A percentile compares a stretch with the other conserved stretches of the same genome.
These are phyloP conservation scores for Colletotrichum navitas DNA, from an alignment of 2,329 filamentous ascomycete genomes.

Conservation along the genomic window DNA sequence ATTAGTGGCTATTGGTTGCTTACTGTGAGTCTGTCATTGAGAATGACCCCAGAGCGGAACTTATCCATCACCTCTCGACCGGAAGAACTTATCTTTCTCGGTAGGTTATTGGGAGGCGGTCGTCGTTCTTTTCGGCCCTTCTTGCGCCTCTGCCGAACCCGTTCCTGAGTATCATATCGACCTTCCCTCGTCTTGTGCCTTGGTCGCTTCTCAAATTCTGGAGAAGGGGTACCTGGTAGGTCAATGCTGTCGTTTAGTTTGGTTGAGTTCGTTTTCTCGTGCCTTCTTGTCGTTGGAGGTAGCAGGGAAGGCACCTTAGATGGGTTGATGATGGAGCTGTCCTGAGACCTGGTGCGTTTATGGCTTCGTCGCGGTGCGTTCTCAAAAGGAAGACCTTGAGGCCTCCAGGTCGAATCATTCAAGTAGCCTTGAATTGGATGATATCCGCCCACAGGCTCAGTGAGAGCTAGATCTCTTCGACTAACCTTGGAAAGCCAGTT, in stretches of 20 bases:
- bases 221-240: background rate
- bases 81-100: constrained; percentile 48
- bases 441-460: background rate
- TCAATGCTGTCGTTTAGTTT: background rate
- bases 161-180: constrained; percentile 63
- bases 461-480: constrained; percentile 1
- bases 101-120: constrained; percentile 26
- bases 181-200: constrained; percentile 69
- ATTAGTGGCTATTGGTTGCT: constrained; percentile 26
- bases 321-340: constrained; percentile 42
- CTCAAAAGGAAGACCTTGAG: constrained; percentile 16
- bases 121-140: constrained; percentile 44
- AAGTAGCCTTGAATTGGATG: background rate
- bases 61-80: constrained; percentile 65
- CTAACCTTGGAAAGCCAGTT: constrained; percentile 33
- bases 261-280: background rate
- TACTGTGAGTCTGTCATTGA: constrained; percentile 55
- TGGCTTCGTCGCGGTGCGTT: background rate
- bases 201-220: constrained; percentile 61
- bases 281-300: background rate
- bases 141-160: constrained; percentile 33
- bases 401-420: constrained; percentile 6
- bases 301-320: background rate
- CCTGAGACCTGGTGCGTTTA: constrained; percentile 26
- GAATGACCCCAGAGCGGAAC: constrained; percentile 68